These are phyloP conservation scores for Leccinum aurantiacum DNA, from an alignment of 768 basidiomycete species.

Conservation along the genomic window DNA sequence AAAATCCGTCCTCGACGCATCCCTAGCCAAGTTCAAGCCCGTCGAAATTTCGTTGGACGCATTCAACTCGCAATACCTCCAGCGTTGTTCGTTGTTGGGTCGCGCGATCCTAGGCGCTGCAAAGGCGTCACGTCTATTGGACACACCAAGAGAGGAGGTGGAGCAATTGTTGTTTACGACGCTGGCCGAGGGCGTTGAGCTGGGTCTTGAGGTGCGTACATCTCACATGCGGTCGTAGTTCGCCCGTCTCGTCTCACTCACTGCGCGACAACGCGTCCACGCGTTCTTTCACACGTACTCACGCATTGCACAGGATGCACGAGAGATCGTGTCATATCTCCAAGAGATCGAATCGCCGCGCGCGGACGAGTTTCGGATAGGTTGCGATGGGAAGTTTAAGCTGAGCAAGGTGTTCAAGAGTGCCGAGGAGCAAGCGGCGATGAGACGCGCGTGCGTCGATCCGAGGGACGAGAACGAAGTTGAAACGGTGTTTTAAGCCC, in stretches of 20 bases:
- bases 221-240: not conserved
- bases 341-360: slow-evolving; percentile 49
- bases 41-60: slow-evolving; percentile 56
- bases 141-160: slow-evolving; percentile 54
- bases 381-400: slow-evolving; percentile 53
- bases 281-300: not conserved
- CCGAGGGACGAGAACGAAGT: slow-evolving; percentile 21
- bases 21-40: slow-evolving; percentile 54
- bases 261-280: not conserved
- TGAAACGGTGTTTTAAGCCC: slow-evolving; percentile 26
- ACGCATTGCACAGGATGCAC: slow-evolving; percentile 47
- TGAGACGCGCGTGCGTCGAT: slow-evolving; percentile 32
- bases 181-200: slow-evolving; percentile 41
- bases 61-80: slow-evolving; percentile 76
- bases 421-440: slow-evolving; percentile 45
- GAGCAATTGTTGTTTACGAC: slow-evolving; percentile 56
- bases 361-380: slow-evolving; percentile 58
- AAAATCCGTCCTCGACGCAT: slow-evolving; percentile 48
- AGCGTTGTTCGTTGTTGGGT: slow-evolving; percentile 52
- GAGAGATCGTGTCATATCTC: slow-evolving; percentile 50
- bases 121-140: slow-evolving; percentile 48
- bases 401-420: slow-evolving; percentile 69
- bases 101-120: slow-evolving; percentile 64
- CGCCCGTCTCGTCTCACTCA: not conserved
- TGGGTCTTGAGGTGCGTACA: slow-evolving; percentile 43